phyloP scores from a whole-genome alignment of 371 early-diverging fungal species.

The Cokeromyces recurvatus region DNA sequence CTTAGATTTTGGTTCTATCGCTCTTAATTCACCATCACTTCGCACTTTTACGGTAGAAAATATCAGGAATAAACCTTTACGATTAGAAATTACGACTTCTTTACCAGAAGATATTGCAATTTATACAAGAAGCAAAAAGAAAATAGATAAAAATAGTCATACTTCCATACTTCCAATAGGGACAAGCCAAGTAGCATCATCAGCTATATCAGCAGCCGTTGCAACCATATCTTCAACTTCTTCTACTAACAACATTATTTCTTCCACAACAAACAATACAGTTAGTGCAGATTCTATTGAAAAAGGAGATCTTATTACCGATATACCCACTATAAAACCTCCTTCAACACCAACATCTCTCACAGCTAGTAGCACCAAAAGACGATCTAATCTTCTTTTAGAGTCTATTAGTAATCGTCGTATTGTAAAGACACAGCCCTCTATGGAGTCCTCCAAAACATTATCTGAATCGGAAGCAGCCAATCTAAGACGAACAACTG shows the following conservation, averaged over 20 bases:
- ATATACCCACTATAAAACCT: not conserved
- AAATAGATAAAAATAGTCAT: not conserved
- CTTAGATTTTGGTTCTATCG: constrained; percentile 87
- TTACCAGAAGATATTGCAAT: constrained; percentile 65
- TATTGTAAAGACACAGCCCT: constrained; percentile 1
- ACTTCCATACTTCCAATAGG: not conserved
- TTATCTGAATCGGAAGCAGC: constrained; percentile 8
- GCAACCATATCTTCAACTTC: not conserved
- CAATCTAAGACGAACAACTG: constrained; percentile 5
- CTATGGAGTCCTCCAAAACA: not conserved
- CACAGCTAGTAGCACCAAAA: not conserved
- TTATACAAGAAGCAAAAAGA: constrained; percentile 39
- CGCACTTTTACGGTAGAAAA: constrained; percentile 86
- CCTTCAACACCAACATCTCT: not conserved
- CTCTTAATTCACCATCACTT: constrained; percentile 77
- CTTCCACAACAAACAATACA: constrained; percentile 5
- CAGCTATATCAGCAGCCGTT: not conserved
- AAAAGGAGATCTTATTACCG: constrained; percentile 6
- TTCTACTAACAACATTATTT: not conserved
- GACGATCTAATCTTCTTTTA: constrained; percentile 10
- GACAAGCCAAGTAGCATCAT: not conserved
- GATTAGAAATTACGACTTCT: constrained; percentile 62
- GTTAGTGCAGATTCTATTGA: constrained; percentile 14
- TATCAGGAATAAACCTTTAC: constrained; percentile 57
- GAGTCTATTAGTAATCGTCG: constrained; percentile 22